Evolutionary conservation across 1,284 basidiomycete genomes (phyloP).

Genomic region (Spongispora temasekensis): DNA sequence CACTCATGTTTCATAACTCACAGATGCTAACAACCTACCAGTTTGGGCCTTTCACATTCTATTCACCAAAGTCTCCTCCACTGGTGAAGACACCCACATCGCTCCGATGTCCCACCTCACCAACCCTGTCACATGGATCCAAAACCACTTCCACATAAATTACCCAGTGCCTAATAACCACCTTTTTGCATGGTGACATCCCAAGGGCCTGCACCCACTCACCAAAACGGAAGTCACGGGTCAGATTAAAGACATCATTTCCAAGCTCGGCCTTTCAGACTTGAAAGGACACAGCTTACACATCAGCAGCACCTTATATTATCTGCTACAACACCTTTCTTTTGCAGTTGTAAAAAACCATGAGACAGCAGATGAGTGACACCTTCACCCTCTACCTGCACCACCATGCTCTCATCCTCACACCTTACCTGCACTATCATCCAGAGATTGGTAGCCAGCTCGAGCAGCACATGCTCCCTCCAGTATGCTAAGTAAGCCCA

Average conservation of each 20-base stretch:
- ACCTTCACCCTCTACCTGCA: neutral
- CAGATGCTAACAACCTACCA: neutral
- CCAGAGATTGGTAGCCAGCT: neutral
- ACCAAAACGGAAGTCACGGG: neutral
- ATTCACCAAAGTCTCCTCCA: neutral
- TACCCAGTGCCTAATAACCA: no score
- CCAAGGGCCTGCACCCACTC: neutral
- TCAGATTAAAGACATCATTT: neutral
- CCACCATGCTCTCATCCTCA: neutral
- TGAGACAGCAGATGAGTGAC: neutral
- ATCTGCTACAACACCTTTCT: neutral
- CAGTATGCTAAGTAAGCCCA: neutral
- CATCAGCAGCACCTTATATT: neutral
- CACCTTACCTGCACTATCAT: neutral
- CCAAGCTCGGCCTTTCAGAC: neutral
- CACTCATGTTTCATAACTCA: accelerated
- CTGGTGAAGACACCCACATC: neutral
- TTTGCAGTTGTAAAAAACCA: no score
- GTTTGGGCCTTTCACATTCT: neutral
- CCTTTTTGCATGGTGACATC: no score
- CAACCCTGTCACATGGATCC: accelerated
- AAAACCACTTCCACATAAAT: no score
- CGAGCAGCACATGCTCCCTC: neutral
- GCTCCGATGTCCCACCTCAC: neutral
- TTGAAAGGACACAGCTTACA: neutral